Conservation (phyloP, 306 rosid species). For the Pyrus bretschneideri region DNA sequence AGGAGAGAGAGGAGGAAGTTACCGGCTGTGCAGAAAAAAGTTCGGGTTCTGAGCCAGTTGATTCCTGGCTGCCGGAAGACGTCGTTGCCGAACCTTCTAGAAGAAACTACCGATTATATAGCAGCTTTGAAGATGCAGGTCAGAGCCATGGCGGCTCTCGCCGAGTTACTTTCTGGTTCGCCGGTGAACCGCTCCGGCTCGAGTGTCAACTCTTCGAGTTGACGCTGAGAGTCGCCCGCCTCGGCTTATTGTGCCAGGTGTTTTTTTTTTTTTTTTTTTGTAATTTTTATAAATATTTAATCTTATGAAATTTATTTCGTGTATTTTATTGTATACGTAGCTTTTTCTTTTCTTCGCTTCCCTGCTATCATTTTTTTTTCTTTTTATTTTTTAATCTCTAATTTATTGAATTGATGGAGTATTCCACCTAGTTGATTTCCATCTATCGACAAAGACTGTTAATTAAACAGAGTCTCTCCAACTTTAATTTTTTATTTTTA, state of each 20-base stretch:
- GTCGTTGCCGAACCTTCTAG: slow-evolving; percentile 74
- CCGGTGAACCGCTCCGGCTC: slow-evolving; percentile 22
- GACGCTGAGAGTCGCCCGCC: slow-evolving; percentile 12
- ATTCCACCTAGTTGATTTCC: slow-evolving; percentile 33
- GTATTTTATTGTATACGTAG: slow-evolving; percentile 58
- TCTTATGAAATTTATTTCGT: slow-evolving; percentile 32
- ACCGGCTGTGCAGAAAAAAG: slow-evolving; percentile 57
- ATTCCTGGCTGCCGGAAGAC: slow-evolving; percentile 86
- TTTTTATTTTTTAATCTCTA: not conserved
- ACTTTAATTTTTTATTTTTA: not conserved
- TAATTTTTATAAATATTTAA: slow-evolving; percentile 20
- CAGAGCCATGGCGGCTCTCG: slow-evolving; percentile 63
- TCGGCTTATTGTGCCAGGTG: slow-evolving; percentile 51
- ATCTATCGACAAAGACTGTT: not conserved
- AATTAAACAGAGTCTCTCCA: not conserved
- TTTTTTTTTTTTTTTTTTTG: not conserved
- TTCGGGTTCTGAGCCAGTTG: slow-evolving; percentile 55
- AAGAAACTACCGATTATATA: slow-evolving; percentile 76
- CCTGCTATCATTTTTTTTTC: slow-evolving; percentile 13
- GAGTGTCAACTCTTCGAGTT: slow-evolving; percentile 27
- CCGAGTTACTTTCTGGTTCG: slow-evolving; percentile 53
- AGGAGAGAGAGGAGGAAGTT: slow-evolving; percentile 19
- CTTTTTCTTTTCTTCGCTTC: slow-evolving; percentile 23
- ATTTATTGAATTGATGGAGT: slow-evolving; percentile 20
- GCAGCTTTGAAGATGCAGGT: slow-evolving; percentile 95